Conservation (phyloP, 169 alveolate species). For the Plasmodium fragile region DNA sequence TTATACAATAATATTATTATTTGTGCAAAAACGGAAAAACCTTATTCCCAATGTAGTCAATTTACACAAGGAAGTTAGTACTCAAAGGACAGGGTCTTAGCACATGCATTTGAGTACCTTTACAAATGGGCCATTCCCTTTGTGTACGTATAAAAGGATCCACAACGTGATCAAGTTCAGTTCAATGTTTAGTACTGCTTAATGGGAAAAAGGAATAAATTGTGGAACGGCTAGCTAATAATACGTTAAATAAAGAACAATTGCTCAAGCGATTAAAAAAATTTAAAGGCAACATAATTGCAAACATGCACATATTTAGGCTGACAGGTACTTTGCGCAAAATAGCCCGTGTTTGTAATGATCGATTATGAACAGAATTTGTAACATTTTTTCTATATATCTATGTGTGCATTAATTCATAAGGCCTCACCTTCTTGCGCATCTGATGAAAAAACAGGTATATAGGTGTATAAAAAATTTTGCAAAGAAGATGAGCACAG, state of each 20-base stretch:
- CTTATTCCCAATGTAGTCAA: not conserved
- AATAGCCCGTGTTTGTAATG: not conserved
- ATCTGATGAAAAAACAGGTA: not conserved
- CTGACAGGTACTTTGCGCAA: not conserved
- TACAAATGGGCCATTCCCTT: not conserved
- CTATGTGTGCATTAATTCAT: not conserved
- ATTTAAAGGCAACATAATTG: not conserved
- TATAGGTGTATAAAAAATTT: not conserved
- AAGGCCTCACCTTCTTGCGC: not conserved
- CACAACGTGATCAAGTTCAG: not conserved
- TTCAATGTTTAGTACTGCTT: not conserved
- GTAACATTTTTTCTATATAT: not conserved
- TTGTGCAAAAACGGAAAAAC: not conserved
- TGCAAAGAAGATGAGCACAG: not conserved
- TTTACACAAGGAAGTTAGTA: not conserved
- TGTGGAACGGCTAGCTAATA: not conserved
- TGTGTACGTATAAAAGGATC: not conserved
- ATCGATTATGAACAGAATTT: not conserved
- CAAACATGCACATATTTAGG: not conserved
- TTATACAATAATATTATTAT: not conserved
- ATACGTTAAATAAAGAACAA: not conserved
- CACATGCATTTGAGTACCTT: not conserved
- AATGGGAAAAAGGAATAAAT: not conserved
- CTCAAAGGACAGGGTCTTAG: not conserved
- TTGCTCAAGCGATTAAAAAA: not conserved